Evolutionary conservation across 176 grass and related monocot genomes (phyloP).

Genomic region (Stipa capillata): DNA sequence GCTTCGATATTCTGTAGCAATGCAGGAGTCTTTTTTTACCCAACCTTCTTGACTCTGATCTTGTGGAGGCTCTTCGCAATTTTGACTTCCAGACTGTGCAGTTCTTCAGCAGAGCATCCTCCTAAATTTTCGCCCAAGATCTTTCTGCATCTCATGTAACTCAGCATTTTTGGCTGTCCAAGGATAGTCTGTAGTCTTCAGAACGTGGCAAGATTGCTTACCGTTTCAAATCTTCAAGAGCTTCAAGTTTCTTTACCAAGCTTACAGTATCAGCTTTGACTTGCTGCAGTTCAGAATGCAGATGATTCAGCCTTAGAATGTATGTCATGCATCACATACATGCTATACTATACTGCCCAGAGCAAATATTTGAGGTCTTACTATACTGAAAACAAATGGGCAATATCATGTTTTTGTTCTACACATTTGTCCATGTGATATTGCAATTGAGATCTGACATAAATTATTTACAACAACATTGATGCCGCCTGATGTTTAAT

Average conservation of each 20-base stretch:
- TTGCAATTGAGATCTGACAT: neutral
- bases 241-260: slow-evolving; percentile 53
- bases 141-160: slow-evolving; percentile 34
- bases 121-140: slow-evolving; percentile 54
- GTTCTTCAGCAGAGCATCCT: slow-evolving; percentile 43
- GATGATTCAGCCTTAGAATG: slow-evolving; percentile 14
- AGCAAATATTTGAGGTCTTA: neutral
- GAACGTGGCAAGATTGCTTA: neutral
- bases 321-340: neutral
- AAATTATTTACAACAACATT: neutral
- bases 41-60: slow-evolving; percentile 51
- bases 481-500: neutral
- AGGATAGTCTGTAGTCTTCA: neutral
- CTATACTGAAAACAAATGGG: neutral
- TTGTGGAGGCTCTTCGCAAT: slow-evolving; percentile 36
- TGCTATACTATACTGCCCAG: neutral
- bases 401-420: neutral
- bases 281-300: slow-evolving; percentile 37
- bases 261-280: slow-evolving; percentile 33
- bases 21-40: neutral
- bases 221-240: slow-evolving; percentile 48
- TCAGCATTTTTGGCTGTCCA: neutral
- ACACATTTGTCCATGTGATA: neutral
- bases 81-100: slow-evolving; percentile 35
- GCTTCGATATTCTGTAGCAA: neutral